phyloP scores from a whole-genome alignment of 2,329 filamentous ascomycete genomes.

The Chalaropsis ovoidea region DNA sequence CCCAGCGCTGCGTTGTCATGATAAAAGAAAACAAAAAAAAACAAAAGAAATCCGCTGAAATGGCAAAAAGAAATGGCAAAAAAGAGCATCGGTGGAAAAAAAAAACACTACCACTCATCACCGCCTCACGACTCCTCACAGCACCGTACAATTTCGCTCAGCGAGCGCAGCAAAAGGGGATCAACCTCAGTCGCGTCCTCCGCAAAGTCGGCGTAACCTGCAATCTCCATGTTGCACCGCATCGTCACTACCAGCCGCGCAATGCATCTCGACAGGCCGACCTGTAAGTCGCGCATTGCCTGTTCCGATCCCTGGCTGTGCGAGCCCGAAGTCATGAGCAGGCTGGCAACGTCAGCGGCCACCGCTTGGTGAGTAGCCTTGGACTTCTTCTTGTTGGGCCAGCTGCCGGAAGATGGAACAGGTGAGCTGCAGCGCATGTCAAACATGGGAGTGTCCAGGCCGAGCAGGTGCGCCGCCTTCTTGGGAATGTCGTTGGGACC shows the following conservation, averaged over 20 bases:
- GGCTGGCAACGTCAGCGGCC: neutral
- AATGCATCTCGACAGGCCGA: conserved; percentile 44
- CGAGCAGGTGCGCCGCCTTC: conserved; percentile 45
- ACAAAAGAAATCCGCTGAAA: neutral
- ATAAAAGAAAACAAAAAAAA: conserved; percentile 13
- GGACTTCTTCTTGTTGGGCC: neutral
- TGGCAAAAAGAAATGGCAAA: conserved; percentile 10
- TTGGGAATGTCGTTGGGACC: conserved; percentile 36
- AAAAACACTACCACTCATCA: neutral
- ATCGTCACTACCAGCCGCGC: conserved; percentile 43
- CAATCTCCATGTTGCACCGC: conserved; percentile 24
- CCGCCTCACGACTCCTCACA: conserved; percentile 14
- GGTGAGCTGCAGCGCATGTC: conserved; percentile 27
- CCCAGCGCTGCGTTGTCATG: conserved; percentile 6
- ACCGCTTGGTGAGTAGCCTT: neutral
- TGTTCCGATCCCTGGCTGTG: conserved; percentile 32
- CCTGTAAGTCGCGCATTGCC: conserved; percentile 39
- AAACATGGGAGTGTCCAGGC: conserved; percentile 32
- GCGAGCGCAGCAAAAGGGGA: conserved; percentile 20
- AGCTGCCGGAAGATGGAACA: conserved; percentile 19
- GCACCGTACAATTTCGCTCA: conserved; percentile 24
- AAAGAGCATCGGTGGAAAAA: neutral
- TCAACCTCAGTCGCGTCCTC: conserved; percentile 21
- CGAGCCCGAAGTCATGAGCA: conserved; percentile 26
- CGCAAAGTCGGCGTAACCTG: conserved; percentile 4